A percentile compares a stretch with the other conserved stretches of the same genome.
phyloP scores from a whole-genome alignment of 306 rosid species.

The Lathyrus tuberosus region DNA sequence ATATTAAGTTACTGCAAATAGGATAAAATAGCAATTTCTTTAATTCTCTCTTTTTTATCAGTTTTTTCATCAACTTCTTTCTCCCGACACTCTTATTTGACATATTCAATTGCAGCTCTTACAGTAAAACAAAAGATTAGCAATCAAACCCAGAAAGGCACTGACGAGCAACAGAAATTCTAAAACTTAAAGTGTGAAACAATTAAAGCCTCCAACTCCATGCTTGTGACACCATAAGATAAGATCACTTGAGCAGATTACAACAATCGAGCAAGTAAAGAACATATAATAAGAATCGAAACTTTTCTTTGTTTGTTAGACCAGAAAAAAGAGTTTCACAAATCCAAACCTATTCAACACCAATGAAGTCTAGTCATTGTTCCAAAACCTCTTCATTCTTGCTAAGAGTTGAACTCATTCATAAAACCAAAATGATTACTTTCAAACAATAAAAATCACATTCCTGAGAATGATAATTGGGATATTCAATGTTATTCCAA shows the following conservation, averaged over 20 bases:
- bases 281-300: not conserved
- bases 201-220: not conserved
- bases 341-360: not conserved
- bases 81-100: not conserved
- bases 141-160: not conserved
- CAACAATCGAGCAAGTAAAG: not conserved
- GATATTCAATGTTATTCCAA: too few species aligned
- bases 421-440: too few species aligned
- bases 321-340: not conserved
- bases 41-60: not conserved
- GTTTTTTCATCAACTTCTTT: not conserved
- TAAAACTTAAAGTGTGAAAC: not conserved
- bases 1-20: not conserved
- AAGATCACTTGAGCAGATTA: not conserved
- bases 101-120: not conserved
- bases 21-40: not conserved
- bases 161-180: not conserved
- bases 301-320: not conserved
- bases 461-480: too few species aligned
- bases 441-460: too few species aligned
- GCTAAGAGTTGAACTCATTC: too few species aligned
- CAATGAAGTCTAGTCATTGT: not conserved
- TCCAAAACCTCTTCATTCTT: not conserved
- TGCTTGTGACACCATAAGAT: not conserved
- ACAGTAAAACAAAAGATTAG: slow-evolving; percentile 2